These are phyloP conservation scores for Oenanthe sinensis DNA, from an alignment of 129 eudicot species.

Conservation along the genomic window DNA sequence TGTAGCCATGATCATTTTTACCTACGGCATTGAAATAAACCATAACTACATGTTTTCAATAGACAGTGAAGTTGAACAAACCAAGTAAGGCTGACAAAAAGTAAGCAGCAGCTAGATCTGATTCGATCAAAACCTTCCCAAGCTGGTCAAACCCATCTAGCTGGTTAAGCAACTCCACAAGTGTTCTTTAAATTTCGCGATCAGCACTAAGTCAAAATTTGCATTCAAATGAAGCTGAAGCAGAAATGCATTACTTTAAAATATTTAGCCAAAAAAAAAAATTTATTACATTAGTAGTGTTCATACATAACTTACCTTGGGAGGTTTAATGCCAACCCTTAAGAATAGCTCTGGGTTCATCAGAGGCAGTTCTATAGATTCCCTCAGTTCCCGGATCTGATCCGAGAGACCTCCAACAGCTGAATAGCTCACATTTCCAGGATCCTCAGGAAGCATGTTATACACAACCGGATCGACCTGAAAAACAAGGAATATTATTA, in stretches of 20 bases:
- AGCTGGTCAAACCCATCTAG: conserved; percentile 97
- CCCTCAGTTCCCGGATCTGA: conserved; percentile 93
- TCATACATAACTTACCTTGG: conserved; percentile 51
- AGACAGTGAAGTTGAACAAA: not conserved
- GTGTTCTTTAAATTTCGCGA: conserved; percentile 98
- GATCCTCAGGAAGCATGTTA: conserved; percentile 97
- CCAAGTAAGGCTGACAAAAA: not conserved
- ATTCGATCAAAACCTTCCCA: conserved; percentile 56
- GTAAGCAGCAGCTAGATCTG: not conserved
- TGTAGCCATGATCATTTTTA: conserved; percentile 98
- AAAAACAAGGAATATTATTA: not conserved
- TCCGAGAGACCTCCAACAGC: conserved; percentile 97
- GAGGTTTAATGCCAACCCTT: conserved; percentile 95
- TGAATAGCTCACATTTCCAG: conserved; percentile 93
- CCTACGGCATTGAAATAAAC: conserved; percentile 31
- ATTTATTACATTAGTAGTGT: too few relatives aligned
- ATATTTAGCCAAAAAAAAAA: not conserved
- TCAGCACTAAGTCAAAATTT: conserved; percentile 53
- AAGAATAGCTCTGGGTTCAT: conserved; percentile 98
- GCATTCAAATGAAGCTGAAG: not conserved
- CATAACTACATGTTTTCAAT: not conserved
- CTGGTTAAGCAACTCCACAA: conserved; percentile 91
- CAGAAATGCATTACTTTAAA: not conserved
- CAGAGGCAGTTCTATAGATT: conserved; percentile 92
- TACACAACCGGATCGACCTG: conserved; percentile 99